Conservation (phyloP, 1,284 basidiomycete genomes). For the Naganishia cerealis region DNA sequence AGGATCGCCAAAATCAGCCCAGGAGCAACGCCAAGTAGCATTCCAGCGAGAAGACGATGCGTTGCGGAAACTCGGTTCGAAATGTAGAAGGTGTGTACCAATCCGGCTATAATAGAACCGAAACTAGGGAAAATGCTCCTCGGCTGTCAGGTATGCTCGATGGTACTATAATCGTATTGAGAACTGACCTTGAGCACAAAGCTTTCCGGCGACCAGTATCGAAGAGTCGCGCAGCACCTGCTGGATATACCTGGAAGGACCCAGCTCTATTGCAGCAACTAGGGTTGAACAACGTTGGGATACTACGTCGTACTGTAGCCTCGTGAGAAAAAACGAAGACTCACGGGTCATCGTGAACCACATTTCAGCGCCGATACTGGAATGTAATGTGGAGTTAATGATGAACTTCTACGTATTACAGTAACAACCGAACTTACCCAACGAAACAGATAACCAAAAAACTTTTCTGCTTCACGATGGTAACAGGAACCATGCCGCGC, state of each 20-base stretch:
- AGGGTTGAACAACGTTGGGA: background rate
- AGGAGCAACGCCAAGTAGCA: slow-evolving; percentile 3
- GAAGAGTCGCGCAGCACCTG: slow-evolving; percentile 13
- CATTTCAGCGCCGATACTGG: slow-evolving; percentile 15
- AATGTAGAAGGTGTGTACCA: slow-evolving; percentile 12
- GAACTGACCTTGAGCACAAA: slow-evolving; percentile 6
- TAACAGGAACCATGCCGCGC: slow-evolving; percentile 11
- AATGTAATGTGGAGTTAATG: background rate
- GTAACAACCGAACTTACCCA: slow-evolving; percentile 4
- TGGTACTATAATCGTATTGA: background rate
- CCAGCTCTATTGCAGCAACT: slow-evolving; percentile 1
- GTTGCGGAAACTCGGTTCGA: background rate
- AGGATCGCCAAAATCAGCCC: background rate
- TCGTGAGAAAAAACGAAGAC: background rate
- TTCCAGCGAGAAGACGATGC: slow-evolving; percentile 11
- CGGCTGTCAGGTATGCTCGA: background rate
- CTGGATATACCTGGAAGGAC: slow-evolving; percentile 15
- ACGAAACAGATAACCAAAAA: slow-evolving; percentile 11
- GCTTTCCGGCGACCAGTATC: slow-evolving; percentile 18
- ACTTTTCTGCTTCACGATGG: slow-evolving; percentile 15
- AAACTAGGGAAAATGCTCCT: background rate
- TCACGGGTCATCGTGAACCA: slow-evolving; percentile 17
- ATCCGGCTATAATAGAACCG: slow-evolving; percentile 9
- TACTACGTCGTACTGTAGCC: background rate
- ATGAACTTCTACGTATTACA: background rate